phyloP scores from a whole-genome alignment of 2,329 filamentous ascomycete species.

The Daldinia eschscholtzii region DNA sequence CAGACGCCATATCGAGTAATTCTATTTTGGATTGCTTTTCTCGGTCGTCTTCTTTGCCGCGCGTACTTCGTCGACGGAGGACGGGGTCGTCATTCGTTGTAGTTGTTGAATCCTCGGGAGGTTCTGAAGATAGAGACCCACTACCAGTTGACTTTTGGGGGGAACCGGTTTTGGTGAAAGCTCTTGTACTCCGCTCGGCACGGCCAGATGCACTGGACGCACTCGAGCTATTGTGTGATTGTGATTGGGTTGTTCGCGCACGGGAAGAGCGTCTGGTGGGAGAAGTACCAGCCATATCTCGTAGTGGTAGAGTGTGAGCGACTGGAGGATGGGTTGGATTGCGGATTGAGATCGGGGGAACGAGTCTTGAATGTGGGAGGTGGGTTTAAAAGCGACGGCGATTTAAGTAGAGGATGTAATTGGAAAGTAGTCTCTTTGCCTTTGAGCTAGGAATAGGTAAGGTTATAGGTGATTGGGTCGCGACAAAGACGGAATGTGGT shows the following conservation, averaged over 20 bases:
- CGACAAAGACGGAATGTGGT: conserved; percentile 53
- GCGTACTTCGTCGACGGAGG: conserved; percentile 82
- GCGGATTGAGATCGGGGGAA: conserved; percentile 24
- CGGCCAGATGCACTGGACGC: conserved; percentile 83
- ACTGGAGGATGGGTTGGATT: conserved; percentile 42
- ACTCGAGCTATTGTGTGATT: conserved; percentile 81
- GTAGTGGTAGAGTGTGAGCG: conserved; percentile 37
- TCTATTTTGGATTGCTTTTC: conserved; percentile 61
- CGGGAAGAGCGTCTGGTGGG: conserved; percentile 89
- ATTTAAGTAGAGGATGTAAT: conserved; percentile 23
- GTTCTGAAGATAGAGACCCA: conserved; percentile 78
- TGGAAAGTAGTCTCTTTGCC: conserved; percentile 25
- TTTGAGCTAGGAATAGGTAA: conserved; percentile 23
- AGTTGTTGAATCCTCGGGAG: conserved; percentile 70
- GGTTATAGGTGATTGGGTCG: conserved; percentile 59
- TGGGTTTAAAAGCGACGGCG: conserved; percentile 24
- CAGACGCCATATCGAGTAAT: conserved; percentile 60
- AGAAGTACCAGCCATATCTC: conserved; percentile 64
- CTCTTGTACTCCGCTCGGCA: conserved; percentile 79
- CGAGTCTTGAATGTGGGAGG: conserved; percentile 31
- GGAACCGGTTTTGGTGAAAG: conserved; percentile 78
- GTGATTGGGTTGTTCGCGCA: conserved; percentile 82
- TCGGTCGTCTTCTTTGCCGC: conserved; percentile 74
- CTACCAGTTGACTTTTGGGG: conserved; percentile 81
- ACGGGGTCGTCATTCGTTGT: conserved; percentile 71